These are phyloP conservation scores for Myriosclerotinia scirpicola DNA, from an alignment of 2,329 filamentous ascomycete species.

Conservation along the genomic window DNA sequence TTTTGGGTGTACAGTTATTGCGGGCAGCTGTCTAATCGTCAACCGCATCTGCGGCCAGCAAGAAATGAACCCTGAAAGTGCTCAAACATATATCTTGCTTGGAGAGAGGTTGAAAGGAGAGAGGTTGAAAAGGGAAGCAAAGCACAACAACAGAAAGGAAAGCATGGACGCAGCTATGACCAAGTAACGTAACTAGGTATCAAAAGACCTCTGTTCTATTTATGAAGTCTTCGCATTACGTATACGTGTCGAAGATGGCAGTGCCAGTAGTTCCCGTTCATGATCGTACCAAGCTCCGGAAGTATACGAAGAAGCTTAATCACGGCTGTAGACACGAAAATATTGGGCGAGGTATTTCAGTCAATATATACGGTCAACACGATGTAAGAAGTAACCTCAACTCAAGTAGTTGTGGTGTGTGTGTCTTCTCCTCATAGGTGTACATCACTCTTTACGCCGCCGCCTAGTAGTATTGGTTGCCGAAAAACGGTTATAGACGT, in stretches of 20 bases:
- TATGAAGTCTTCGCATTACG: not conserved
- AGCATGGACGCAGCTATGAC: not conserved
- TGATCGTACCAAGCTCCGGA: not conserved
- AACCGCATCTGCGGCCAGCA: constrained; percentile 2
- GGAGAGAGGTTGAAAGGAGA: no score
- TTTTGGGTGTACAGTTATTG: not conserved
- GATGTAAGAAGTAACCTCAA: not conserved
- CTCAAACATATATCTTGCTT: not conserved
- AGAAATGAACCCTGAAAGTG: not conserved
- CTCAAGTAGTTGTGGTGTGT: constrained; percentile 11
- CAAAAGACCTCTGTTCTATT: not conserved
- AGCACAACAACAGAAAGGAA: not conserved
- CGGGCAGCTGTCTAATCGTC: not conserved
- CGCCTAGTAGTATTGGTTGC: constrained; percentile 8
- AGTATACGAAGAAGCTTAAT: not conserved
- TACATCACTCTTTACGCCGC: not conserved
- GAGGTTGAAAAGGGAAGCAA: not conserved
- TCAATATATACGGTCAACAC: not conserved
- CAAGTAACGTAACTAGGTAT: not conserved
- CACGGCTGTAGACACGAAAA: not conserved
- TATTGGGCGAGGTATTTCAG: not conserved
- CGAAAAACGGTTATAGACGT: not conserved
- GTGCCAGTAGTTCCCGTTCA: not conserved
- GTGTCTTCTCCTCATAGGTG: constrained; percentile 16
- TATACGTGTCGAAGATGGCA: not conserved